Percentiles rank a stretch among this genome's conserved stretches.
Conservation (phyloP, 306 rosid genomes). For the Carpinus viminea region DNA sequence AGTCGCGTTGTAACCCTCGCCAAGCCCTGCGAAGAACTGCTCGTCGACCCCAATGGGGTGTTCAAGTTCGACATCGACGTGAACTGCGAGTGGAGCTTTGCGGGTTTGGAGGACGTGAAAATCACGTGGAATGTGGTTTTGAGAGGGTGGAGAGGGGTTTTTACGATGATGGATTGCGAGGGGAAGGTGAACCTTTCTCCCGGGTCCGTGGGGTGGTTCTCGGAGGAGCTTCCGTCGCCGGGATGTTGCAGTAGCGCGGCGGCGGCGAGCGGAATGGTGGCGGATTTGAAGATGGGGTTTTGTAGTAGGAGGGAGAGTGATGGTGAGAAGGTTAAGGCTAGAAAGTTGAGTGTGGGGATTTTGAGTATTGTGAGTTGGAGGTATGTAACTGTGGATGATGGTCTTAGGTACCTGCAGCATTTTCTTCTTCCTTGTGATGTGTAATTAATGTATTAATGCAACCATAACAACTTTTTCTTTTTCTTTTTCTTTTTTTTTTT, state of each 20-base stretch:
- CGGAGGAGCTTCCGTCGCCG: slow-evolving; percentile 55
- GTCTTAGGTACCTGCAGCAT: slow-evolving; percentile 62
- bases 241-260: slow-evolving; percentile 46
- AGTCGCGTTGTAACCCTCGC: background rate
- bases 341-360: slow-evolving; percentile 50
- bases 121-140: slow-evolving; percentile 61
- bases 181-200: slow-evolving; percentile 35
- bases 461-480: no score
- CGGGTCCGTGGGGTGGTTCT: slow-evolving; percentile 53
- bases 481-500: no score
- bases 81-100: background rate
- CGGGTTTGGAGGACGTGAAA: slow-evolving; percentile 40
- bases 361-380: slow-evolving; percentile 60
- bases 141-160: slow-evolving; percentile 63
- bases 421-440: slow-evolving; percentile 38
- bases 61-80: slow-evolving; percentile 45
- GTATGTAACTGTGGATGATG: slow-evolving; percentile 58
- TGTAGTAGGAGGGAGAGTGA: background rate
- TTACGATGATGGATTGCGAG: slow-evolving; percentile 55
- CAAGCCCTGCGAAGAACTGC: slow-evolving; percentile 13
- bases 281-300: slow-evolving; percentile 53
- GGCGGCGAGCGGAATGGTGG: slow-evolving; percentile 50
- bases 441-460: background rate
- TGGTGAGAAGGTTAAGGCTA: slow-evolving; percentile 28
- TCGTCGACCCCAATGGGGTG: slow-evolving; percentile 25